Evolutionary conservation across 176 grass and related monocot species (phyloP), one percentile per base, ranked within the genome.

Genomic region (barley (Hordeum vulgare)): DNA sequence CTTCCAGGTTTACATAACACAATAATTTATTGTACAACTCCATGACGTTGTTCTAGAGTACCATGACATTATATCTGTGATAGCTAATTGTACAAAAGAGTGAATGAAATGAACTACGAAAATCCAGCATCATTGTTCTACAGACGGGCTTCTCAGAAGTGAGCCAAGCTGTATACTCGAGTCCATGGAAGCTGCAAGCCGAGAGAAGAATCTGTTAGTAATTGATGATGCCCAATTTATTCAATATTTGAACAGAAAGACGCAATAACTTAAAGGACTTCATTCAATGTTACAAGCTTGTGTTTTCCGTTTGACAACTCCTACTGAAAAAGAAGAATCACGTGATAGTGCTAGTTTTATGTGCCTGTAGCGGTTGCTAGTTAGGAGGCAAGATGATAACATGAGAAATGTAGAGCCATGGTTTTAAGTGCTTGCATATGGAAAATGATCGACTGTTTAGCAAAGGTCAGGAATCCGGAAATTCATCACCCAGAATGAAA

Each of bases 151-250:
- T 64, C 59, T 79, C 76, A 79, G 25, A 63, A 79, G 59, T 79
- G 59, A 45, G 29, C 56, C 59, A 79, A 64, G 62, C 76, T 74
- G 70, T 74, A 74, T 74, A 74, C 70, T 8, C 49, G 42, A 11
- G 42, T 74, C 70, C 70, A 74, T 9, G 70, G 51, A 74, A 74
- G 70, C 70, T 74, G 70, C 70, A 51, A 74, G 31, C 42, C 13
- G 1, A 51, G 71, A 51, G 26, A 74, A 74, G 44, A 17, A 11
- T 29, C 8, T 51, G 26, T 74, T 74, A 74, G 71, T 74, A 29
- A 49, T 74, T 2, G 9, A 11, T 10, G 27, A 9, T 25, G 20
- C 26, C 25, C 14, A 74, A 2, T 47, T 74, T 31, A 31, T 11
- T 29, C 25, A 74, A 74, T 18, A 8, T 49, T 25, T 1, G 0